Percentiles rank a stretch among this genome's conserved stretches.
Evolutionary conservation across 768 basidiomycete genomes (phyloP).

Genomic region (Suillus subluteus): DNA sequence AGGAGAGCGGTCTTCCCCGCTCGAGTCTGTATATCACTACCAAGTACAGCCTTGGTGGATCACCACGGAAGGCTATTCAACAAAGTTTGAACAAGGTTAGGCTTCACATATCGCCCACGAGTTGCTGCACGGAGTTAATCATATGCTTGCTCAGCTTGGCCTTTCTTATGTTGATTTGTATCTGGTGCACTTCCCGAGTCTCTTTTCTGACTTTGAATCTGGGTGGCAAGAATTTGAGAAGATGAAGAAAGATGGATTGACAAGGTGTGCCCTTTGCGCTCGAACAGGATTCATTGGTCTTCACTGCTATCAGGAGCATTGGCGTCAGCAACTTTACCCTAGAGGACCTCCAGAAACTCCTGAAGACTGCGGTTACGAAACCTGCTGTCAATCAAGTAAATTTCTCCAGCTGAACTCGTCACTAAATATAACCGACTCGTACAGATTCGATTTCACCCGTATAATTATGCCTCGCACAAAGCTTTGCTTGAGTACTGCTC

Average conservation of each 20-base stretch:
- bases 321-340: slow-evolving; percentile 73
- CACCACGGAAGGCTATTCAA: slow-evolving; percentile 43
- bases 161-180: slow-evolving; percentile 69
- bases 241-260: slow-evolving; percentile 46
- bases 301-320: slow-evolving; percentile 52
- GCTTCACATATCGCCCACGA: not conserved
- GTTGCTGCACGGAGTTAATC: not conserved
- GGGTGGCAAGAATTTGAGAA: slow-evolving; percentile 63
- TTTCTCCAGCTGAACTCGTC: slow-evolving; percentile 10
- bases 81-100: slow-evolving; percentile 55
- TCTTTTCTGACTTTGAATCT: slow-evolving; percentile 37
- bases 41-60: slow-evolving; percentile 49
- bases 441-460: slow-evolving; percentile 73
- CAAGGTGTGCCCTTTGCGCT: slow-evolving; percentile 23
- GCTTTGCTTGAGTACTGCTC: slow-evolving; percentile 56
- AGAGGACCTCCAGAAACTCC: slow-evolving; percentile 51
- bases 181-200: slow-evolving; percentile 59
- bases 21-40: slow-evolving; percentile 56
- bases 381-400: slow-evolving; percentile 74
- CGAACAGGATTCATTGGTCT: slow-evolving; percentile 15
- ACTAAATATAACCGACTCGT: not conserved
- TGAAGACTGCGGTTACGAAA: slow-evolving; percentile 53
- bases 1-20: slow-evolving; percentile 49
- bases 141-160: slow-evolving; percentile 49
- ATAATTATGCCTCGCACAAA: slow-evolving; percentile 65